phyloP scores from a whole-genome alignment of 192 early-diverging fungal species.

The Backusella liffmaniae region DNA sequence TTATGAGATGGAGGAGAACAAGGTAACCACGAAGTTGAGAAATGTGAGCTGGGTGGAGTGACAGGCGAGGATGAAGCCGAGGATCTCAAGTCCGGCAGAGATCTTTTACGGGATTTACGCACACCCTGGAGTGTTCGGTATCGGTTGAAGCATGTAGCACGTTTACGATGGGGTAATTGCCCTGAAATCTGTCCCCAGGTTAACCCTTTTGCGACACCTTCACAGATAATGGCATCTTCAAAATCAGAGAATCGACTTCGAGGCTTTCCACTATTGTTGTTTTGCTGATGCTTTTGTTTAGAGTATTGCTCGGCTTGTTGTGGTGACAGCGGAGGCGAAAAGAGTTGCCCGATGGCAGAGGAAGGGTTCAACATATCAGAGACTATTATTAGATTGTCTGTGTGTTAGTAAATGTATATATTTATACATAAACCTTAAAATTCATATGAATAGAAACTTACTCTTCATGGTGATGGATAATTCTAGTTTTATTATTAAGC shows the following conservation, averaged over 20 bases:
- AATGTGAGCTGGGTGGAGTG: conserved; percentile 11
- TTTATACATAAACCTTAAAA: background rate
- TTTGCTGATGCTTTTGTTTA: background rate
- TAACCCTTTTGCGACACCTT: conserved; percentile 38
- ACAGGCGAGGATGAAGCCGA: background rate
- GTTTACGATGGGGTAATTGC: conserved; percentile 36
- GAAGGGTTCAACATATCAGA: conserved; percentile 25
- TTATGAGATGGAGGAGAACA: conserved; percentile 1
- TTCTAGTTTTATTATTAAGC: background rate
- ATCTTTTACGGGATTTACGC: conserved; percentile 34
- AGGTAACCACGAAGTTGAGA: conserved; percentile 2
- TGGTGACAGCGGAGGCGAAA: conserved; percentile 5
- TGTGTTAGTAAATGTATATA: background rate
- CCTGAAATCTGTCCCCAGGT: conserved; percentile 39
- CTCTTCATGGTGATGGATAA: conserved; percentile 2
- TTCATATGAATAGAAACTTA: background rate
- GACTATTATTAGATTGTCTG: conserved; percentile 12
- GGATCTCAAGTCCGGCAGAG: background rate
- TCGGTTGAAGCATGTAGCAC: conserved; percentile 39
- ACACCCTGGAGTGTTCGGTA: conserved; percentile 35
- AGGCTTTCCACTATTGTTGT: conserved; percentile 15
- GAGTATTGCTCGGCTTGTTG: background rate
- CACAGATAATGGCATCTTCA: conserved; percentile 35
- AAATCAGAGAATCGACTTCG: conserved; percentile 36
- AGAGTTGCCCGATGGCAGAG: background rate